Base-by-base conservation (phyloP, 768 basidiomycete genomes). In the Dentipellis sp. region DNA sequence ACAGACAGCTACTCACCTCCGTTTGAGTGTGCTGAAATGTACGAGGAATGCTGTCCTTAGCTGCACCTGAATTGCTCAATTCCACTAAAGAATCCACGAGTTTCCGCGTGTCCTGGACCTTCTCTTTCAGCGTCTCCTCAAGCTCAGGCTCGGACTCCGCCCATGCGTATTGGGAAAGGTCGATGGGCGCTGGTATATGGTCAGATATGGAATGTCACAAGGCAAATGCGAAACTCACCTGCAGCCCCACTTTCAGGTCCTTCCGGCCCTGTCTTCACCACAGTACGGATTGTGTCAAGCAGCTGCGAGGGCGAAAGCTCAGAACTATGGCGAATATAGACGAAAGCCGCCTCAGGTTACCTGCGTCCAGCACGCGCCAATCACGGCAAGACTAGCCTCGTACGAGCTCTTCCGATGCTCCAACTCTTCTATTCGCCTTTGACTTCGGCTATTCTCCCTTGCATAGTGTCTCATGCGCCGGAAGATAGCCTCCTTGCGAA, bases 401-500 rank as follows among this genome's bases (percentile, higher is more conserved):
- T 82, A 85, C 17, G 78, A 79, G 52, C 70, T 75, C 67, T 83
- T 84, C 60, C 82, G 77, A 57, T 74, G 75, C 66, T 90, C 86
- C 34, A 92, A 67, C 60, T 84, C 79, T 47, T 76, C 75, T 53
- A 89, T 80, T 55, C 79, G 78, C 62, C 71, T 67, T 64, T 80
- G 76, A 58, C 79, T 79, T 46, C 86, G 79, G 59, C 85, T 81
- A 68, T 83, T 74, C 72, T 90, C 84, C 58, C 87, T 79, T 55
- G 83, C 81, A 68, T 92, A 91, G 64, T 91, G 81, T 64, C 76
- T 83, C 89, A 93, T 91, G 57, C 88, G 76, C 40, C 91, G 78
- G 69, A 82, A 92, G 51, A 93, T 83, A 45, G 91, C 91, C 63
- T 90, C 88, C 69, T 93, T 92, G 59, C 87, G 81, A 68, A 90